Evolutionary conservation across 2,329 filamentous ascomycete species (phyloP), one percentile per base, ranked within the genome.

Genomic region (Curvularia lunata): DNA sequence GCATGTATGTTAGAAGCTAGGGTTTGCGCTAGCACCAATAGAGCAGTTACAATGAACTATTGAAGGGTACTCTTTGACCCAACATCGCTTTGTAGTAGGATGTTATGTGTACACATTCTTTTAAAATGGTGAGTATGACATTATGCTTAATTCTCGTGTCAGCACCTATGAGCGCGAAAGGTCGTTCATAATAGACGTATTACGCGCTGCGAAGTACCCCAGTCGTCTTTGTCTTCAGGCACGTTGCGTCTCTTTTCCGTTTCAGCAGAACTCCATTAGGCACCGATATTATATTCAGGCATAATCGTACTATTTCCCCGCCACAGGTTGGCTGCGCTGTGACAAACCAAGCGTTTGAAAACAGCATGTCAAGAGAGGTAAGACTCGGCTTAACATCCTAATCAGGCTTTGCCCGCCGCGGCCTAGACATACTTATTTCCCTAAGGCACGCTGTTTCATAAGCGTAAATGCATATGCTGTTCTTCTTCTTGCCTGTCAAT

Each of bases 191-290:
- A 37, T 37, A 37, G 34, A 18, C 19, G 21, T 42, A 23, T 10
- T 19, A 27, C n/a, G 43, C 43, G 30, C 4, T 30, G 43, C 13
- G 3, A 16, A 46, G 21, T 18, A 32, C 16, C 16, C 43, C 27
- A 19, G 32, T 16, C 19, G 42, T 43, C 38, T 48, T 34, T 30
- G 41, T 58, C 66, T 65, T 64, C 63, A 64, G 57, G 64, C 52
- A 54, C 27, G 28, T 57, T 49, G 43, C 53, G 65, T 66, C 63
- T 64, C 61, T 61, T 43, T 23, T 56, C 45, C 25, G 66, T 68
- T 70, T 70, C 65, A 69, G 56, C 27, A 63, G 38, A 40, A 56
- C 58, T 60, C 62, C 63, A 54, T 52, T 42, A 58, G 55, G 54
- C 52, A 63, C 30, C 13, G 41, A 45, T 51, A 43, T 30, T 34